These are phyloP conservation scores for Euphorbia lathyris DNA, from an alignment of 345 rosid genomes.

Conservation along the genomic window DNA sequence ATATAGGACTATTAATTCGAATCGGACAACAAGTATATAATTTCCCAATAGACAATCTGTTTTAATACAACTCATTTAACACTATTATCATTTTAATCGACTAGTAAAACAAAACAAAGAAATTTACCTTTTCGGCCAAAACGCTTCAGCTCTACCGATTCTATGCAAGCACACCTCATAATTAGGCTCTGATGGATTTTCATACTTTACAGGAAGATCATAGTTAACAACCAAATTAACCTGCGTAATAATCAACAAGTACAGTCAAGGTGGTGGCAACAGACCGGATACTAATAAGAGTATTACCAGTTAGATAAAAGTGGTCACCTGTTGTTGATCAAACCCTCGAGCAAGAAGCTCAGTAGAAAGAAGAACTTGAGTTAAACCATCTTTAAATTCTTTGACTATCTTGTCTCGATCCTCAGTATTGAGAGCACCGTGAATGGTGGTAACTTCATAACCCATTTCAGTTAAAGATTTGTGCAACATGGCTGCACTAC, in stretches of 20 bases:
- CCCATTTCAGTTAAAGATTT: slow-evolving; percentile 63
- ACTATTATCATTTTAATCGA: no score
- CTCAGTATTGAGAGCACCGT: slow-evolving; percentile 56
- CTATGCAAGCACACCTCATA: slow-evolving; percentile 92
- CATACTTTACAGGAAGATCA: slow-evolving; percentile 69
- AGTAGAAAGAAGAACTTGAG: slow-evolving; percentile 85
- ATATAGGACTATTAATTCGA: no score
- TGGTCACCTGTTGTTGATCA: slow-evolving; percentile 76
- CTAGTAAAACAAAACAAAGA: background rate
- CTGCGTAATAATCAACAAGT: slow-evolving; percentile 27
- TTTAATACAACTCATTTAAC: no score
- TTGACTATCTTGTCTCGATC: slow-evolving; percentile 81
- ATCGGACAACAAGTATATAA: no score
- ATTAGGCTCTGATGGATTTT: slow-evolving; percentile 54
- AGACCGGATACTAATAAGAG: background rate
- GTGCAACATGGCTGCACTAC: slow-evolving; percentile 59
- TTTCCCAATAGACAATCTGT: no score
- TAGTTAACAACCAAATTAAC: slow-evolving; percentile 86
- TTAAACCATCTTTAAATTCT: slow-evolving; percentile 83
- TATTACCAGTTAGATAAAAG: slow-evolving; percentile 5
- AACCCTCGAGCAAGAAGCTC: slow-evolving; percentile 92
- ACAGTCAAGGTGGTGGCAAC: background rate
- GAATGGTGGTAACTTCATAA: slow-evolving; percentile 79
- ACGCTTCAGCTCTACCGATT: slow-evolving; percentile 94
- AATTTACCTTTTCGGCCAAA: slow-evolving; percentile 82